A percentile compares a stretch with the other conserved stretches of the same genome.
Evolutionary conservation across 2,329 filamentous ascomycete species (phyloP).

Genomic region (Akanthomyces lecanii): DNA sequence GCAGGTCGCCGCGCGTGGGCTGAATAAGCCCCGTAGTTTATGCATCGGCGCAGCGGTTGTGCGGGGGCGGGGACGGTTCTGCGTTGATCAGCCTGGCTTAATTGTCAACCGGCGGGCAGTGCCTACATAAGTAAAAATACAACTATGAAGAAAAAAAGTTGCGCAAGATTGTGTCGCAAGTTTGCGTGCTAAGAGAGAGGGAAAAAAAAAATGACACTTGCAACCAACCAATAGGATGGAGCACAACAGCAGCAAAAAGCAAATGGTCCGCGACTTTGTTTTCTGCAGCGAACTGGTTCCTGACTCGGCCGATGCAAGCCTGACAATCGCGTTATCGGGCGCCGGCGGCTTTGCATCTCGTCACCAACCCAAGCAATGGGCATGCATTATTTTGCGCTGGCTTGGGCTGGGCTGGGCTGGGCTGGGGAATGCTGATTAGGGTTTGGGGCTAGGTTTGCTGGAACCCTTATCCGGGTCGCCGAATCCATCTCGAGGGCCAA

Average conservation of each 20-base stretch:
- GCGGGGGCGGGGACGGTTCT: conserved; percentile 4
- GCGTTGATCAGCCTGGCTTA: background rate
- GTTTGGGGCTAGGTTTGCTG: conserved; percentile 11
- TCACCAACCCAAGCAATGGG: background rate
- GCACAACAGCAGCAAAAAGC: background rate
- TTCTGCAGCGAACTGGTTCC: background rate
- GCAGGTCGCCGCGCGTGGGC: background rate
- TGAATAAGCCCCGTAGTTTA: conserved; percentile 10
- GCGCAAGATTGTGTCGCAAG: background rate
- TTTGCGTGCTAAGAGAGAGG: background rate
- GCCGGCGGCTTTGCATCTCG: background rate
- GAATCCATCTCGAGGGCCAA: too few species aligned
- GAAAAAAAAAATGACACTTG: too few species aligned
- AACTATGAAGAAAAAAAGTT: background rate
- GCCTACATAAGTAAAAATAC: background rate
- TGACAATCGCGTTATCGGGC: conserved; percentile 1
- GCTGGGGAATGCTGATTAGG: conserved; percentile 9
- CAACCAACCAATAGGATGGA: background rate
- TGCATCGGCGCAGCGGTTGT: conserved; percentile 8
- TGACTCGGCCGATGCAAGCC: background rate
- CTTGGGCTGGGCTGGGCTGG: too few species aligned
- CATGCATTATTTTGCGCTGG: background rate
- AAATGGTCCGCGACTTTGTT: background rate
- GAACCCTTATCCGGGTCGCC: conserved; percentile 5
- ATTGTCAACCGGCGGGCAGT: background rate